Base-by-base conservation (phyloP, 495 filamentous ascomycete species). In the Glutinoglossum americanum region DNA sequence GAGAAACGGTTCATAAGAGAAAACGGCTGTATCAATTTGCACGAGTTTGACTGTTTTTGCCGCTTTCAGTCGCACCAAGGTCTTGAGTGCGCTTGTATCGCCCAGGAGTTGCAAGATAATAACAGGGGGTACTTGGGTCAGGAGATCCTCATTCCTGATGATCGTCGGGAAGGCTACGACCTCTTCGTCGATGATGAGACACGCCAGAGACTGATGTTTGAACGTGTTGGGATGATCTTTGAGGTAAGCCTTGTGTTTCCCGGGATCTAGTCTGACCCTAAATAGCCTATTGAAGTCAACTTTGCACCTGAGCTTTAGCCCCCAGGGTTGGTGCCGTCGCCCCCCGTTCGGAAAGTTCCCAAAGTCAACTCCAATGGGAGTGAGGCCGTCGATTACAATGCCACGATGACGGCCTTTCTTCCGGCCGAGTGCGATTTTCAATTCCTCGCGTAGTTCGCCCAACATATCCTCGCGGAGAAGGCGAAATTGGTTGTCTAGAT, bases 401-500 rank as follows among this genome's bases (percentile, higher is more conserved):
- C 62, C 65, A 4, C 58, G 60, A 7, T 66, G 67, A 51, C 57
- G 65, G 8, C 73, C 72, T 57, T 72, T 75, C 55, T 72, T 79
- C 47, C 54, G 60, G 0, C 68, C 71, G 4, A 21, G 60, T 2
- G 72, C 71, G 23, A 72, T 65, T 53, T 77, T 73, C 0, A 82
- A 48, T 44, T 81, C 82, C 15, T 82, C 76, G 0, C 80, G 74
- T 9, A 89, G 66, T 55, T 82, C 82, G 0, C 69, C 74, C 0
- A 88, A 67, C 76, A 89, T 80, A 58, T 90, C 85, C 60, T 90
- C 84, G 4, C 86, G 69, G 1, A 87, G 67, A 1, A 90, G 75
- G 0, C 86, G 82, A 62, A 87, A 93, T 57, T 89, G 84, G 61
- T 87, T 88, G 63, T 88, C 85, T 0, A 85, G 60, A 64, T 87